Evolutionary conservation across 2,329 filamentous ascomycete species (phyloP).

Genomic region (Leptographium lundbergii): DNA sequence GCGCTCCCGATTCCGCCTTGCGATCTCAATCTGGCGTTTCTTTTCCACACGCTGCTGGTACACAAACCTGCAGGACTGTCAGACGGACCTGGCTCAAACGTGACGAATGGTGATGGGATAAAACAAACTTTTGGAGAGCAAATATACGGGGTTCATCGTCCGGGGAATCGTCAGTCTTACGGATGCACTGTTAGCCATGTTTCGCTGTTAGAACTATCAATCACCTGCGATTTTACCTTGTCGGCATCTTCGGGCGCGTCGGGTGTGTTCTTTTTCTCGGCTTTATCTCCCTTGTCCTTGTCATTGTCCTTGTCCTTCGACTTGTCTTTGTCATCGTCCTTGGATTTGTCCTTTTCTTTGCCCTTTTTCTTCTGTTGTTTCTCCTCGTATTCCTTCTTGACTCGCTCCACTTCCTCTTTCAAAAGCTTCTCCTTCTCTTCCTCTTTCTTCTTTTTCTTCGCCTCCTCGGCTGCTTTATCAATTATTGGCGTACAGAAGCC

Average conservation of each 20-base stretch:
- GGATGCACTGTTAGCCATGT: conserved; percentile 5
- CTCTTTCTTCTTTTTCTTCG: conserved; percentile 51
- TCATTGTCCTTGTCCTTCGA: conserved; percentile 24
- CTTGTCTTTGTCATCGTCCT: conserved; percentile 32
- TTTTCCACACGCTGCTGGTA: conserved; percentile 74
- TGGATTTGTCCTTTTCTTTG: conserved; percentile 43
- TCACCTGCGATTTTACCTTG: background rate
- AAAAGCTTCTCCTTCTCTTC: conserved; percentile 44
- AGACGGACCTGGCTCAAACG: background rate
- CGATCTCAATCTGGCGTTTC: conserved; percentile 60
- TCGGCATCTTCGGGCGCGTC: background rate
- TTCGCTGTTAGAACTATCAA: background rate
- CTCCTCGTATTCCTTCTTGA: conserved; percentile 70
- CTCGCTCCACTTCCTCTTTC: conserved; percentile 43
- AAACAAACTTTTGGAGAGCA: conserved; percentile 60
- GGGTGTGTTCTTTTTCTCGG: conserved; percentile 3
- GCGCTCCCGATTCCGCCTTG: conserved; percentile 69
- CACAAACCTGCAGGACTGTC: conserved; percentile 49
- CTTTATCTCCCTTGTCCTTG: conserved; percentile 14
- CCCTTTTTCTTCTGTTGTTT: conserved; percentile 59
- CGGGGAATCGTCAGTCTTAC: conserved; percentile 2
- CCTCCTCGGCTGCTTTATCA: conserved; percentile 52
- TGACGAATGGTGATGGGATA: background rate
- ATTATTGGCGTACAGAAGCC: conserved; percentile 68
- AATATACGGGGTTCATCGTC: conserved; percentile 72